Percentiles rank a stretch among this genome's conserved stretches.
Conservation (phyloP, 768 basidiomycete species). For the Suillus decipiens region DNA sequence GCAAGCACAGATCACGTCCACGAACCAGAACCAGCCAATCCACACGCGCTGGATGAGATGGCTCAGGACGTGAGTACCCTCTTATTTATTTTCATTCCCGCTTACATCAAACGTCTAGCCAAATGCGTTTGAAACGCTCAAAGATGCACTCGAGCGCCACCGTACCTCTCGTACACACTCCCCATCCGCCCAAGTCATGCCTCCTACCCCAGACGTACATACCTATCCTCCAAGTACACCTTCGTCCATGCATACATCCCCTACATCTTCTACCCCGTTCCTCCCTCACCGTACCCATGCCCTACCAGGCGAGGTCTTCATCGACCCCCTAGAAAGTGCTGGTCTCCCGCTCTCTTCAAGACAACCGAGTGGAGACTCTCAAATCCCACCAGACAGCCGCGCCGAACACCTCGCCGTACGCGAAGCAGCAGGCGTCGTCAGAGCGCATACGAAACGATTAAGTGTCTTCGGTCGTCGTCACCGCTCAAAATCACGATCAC, state of each 20-base stretch:
- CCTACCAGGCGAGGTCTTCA: constrained; percentile 55
- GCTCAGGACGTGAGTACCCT: constrained; percentile 37
- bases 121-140: constrained; percentile 35
- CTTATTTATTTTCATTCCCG: background rate
- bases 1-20: constrained; percentile 31
- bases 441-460: constrained; percentile 42
- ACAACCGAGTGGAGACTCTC: constrained; percentile 12
- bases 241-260: constrained; percentile 15
- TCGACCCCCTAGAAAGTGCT: constrained; percentile 63
- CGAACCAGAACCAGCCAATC: constrained; percentile 7
- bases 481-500: constrained; percentile 12
- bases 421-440: constrained; percentile 45
- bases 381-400: constrained; percentile 14
- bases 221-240: constrained; percentile 9
- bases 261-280: constrained; percentile 20
- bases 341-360: constrained; percentile 50
- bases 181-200: background rate
- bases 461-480: constrained; percentile 18
- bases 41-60: constrained; percentile 22
- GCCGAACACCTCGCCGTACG: constrained; percentile 32
- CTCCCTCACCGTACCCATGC: constrained; percentile 32
- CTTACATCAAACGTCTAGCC: constrained; percentile 35
- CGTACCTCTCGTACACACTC: constrained; percentile 26
- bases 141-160: constrained; percentile 54
- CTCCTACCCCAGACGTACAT: constrained; percentile 8